phyloP scores from a whole-genome alignment of 768 basidiomycete species.

The Boletus barrowsii region DNA sequence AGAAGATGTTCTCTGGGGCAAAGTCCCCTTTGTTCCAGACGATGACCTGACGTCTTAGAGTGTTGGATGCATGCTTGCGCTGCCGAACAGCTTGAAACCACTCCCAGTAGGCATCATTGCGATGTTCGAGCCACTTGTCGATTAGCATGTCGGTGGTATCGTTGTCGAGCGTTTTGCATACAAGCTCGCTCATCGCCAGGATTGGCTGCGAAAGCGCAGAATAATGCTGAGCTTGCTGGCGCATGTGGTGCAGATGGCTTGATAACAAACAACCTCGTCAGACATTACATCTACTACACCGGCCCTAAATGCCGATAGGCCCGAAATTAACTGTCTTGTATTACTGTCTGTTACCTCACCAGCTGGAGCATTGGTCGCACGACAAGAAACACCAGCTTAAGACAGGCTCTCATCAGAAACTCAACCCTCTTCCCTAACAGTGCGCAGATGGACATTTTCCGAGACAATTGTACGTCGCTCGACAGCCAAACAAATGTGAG shows the following conservation, averaged over 20 bases:
- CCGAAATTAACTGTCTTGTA: conserved; percentile 8
- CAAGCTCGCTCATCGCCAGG: conserved; percentile 73
- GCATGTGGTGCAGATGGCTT: conserved; percentile 16
- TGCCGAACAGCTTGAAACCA: conserved; percentile 74
- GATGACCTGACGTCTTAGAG: conserved; percentile 48
- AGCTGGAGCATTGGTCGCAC: neutral
- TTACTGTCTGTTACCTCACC: neutral
- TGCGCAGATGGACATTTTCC: conserved; percentile 8
- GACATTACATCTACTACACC: conserved; percentile 7
- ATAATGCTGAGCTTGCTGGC: conserved; percentile 39
- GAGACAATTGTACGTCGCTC: neutral
- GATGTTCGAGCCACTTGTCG: conserved; percentile 81
- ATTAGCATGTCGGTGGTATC: conserved; percentile 75
- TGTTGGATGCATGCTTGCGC: conserved; percentile 54
- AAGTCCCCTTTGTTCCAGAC: conserved; percentile 68
- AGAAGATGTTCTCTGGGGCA: conserved; percentile 76
- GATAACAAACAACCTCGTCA: conserved; percentile 9
- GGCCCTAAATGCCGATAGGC: conserved; percentile 23
- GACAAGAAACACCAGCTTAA: neutral
- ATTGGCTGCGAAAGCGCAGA: conserved; percentile 64
- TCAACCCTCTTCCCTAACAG: conserved; percentile 1
- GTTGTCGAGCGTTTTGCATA: conserved; percentile 74
- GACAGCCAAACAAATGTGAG: conserved; percentile 1
- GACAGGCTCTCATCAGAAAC: neutral
- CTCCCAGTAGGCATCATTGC: conserved; percentile 70